Evolutionary conservation across 441 rosid species (phyloP), one percentile per base, ranked within the genome.

Genomic region (Biscutella laevigata): DNA sequence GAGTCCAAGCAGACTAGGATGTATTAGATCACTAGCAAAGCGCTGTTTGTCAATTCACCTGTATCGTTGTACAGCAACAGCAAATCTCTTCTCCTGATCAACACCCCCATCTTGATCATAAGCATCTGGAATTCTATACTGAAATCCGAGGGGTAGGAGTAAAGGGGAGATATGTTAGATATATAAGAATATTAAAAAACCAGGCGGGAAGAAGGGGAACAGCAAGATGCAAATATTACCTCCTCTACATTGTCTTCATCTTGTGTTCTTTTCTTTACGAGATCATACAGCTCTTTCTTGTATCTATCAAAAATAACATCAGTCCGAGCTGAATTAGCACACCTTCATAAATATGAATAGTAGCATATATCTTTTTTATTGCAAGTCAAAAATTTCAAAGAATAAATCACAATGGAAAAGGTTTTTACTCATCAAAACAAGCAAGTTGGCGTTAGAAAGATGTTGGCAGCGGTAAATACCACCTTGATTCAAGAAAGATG

Each of bases 11-110:
- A 68, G 37, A 32, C n/a, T 7, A 27, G 38, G 38, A 30, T 47
- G 41, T 14, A 9, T 21, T n/a, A n/a, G n/a, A n/a, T n/a, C n/a
- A n/a, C n/a, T 29, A 54, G 17, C 35, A 62, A 30, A 42, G 29
- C 20, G 22, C 54, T 45, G 33, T 30, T 43, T 53, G 62, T 37
- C 34, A 71, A 73, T 77, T 62, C 29, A 86, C 97, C 70, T 79
- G 66, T 92, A 92, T 42, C 95, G 92, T 64, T 92, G 90, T 74
- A 79, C 7, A 67, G 88, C 96, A 62, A 82, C 97, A 71, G 92
- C 46, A 67, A 92, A 88, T 70, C 99, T 84, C 81, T 86, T 92
- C 62, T 86, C 92, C 68, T 92, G 99, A 57, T 79, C 70, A 17
- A 17, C 92, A 54, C 62, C 80, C 17, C 98, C 92, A 2, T 79